Percentiles rank a stretch among this genome's conserved stretches.
Conservation (phyloP, 805 yeast species). For the Ogataea dorogensis region DNA sequence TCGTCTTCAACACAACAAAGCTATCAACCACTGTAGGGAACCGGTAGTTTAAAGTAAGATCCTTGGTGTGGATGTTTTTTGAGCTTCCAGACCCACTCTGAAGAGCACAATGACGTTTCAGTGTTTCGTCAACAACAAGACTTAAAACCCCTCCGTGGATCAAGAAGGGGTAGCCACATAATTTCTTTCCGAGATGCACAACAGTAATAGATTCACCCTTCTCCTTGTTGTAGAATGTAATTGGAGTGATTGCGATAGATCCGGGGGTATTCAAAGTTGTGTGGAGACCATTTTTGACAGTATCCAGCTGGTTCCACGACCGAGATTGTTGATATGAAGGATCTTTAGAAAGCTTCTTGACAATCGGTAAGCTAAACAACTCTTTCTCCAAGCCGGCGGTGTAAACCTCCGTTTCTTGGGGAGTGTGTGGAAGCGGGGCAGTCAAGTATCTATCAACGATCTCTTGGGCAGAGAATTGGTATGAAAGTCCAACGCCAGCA, state of each 20-base stretch:
- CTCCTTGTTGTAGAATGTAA: slow-evolving; percentile 56
- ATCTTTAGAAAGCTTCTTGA: slow-evolving; percentile 43
- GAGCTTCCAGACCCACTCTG: slow-evolving; percentile 29
- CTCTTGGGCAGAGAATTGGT: slow-evolving; percentile 31
- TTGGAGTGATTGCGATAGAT: slow-evolving; percentile 72
- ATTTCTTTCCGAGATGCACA: slow-evolving; percentile 70
- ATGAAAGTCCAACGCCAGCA: slow-evolving; percentile 28
- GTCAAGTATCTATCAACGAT: slow-evolving; percentile 22
- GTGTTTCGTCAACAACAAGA: slow-evolving; percentile 73
- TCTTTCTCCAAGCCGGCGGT: slow-evolving; percentile 42
- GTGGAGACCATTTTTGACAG: slow-evolving; percentile 37
- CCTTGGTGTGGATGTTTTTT: slow-evolving; percentile 46
- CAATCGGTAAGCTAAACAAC: slow-evolving; percentile 49
- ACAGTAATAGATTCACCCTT: slow-evolving; percentile 62
- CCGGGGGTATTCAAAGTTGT: slow-evolving; percentile 70
- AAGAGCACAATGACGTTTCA: slow-evolving; percentile 39
- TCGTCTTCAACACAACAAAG: slow-evolving; percentile 64
- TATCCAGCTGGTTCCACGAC: slow-evolving; percentile 46
- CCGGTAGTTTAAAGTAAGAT: slow-evolving; percentile 52
- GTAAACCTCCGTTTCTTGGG: slow-evolving; percentile 25
- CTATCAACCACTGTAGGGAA: slow-evolving; percentile 78
- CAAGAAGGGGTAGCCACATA: slow-evolving; percentile 85
- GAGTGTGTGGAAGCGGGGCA: slow-evolving; percentile 22
- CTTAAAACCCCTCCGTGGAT: slow-evolving; percentile 90
- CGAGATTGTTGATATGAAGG: slow-evolving; percentile 38